Evolutionary conservation across 2,329 filamentous ascomycete genomes (phyloP), one percentile per base, ranked within the genome.

Genomic region (Talaromyces sp.): DNA sequence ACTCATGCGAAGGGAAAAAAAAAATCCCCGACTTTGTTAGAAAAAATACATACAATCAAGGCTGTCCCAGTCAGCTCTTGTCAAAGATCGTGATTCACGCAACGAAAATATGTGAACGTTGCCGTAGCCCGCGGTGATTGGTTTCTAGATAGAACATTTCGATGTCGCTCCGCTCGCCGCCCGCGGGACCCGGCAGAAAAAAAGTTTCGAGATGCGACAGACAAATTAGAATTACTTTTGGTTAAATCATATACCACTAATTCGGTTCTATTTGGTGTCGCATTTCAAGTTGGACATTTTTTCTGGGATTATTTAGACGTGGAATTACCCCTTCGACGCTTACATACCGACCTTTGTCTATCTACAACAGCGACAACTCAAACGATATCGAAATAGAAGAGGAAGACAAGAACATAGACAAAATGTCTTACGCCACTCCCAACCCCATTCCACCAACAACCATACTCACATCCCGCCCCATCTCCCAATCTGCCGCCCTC

Each of bases 401-500:
- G 5, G 10, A 27, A 50, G 5, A 22, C 16, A 47, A 24, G 50
- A 4, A 41, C 10, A 64, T 66, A 65, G 41, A 35, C 67, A 73
- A 67, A 69, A 80, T 81, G 78, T 69, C 76, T 65, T 67, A 72
- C 50, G 72, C 75, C 68, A 72, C 72, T 65, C 77, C 78, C 65
- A 70, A 70, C 22, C 74, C 78, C 22, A 72, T 78, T 47, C 77
- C 77, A 27, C 75, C 74, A 57, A 77, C 77, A 64, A 75, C 70
- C 60, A 72, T 79, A 66, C 76, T 75, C 66, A 72, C 70, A 64
- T 74, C 74, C 16, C 72, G 70, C 47, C 68, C 71, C 54, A 77
- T 81, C 68, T 71, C 75, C 60, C 73, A 79, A 68, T 73, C 76
- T 43, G 70, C 72, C 13, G 79, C 79, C 19, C 75, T 79, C 65